Percentiles rank a stretch among this genome's conserved stretches.
phyloP scores from a whole-genome alignment of 2,329 filamentous ascomycete species.

The Fusarium sp. region DNA sequence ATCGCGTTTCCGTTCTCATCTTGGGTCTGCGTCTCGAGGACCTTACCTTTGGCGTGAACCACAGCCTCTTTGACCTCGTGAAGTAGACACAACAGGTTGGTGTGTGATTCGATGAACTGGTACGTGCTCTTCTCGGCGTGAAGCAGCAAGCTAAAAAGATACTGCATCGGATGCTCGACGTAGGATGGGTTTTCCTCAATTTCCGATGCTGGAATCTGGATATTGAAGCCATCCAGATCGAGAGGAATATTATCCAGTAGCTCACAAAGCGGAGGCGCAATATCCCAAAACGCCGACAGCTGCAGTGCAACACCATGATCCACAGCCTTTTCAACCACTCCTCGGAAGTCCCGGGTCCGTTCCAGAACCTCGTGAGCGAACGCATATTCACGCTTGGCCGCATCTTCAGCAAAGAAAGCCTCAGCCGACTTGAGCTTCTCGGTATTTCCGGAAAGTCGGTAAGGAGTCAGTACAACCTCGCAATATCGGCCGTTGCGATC shows the following conservation, averaged over 20 bases:
- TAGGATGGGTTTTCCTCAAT: slow-evolving; percentile 88
- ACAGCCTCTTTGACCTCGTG: slow-evolving; percentile 89
- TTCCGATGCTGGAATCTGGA: slow-evolving; percentile 82
- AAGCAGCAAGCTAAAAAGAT: slow-evolving; percentile 83
- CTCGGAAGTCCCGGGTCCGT: slow-evolving; percentile 79
- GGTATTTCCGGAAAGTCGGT: slow-evolving; percentile 75
- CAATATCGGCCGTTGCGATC: slow-evolving; percentile 89
- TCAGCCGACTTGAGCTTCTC: slow-evolving; percentile 83
- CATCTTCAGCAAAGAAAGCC: slow-evolving; percentile 84
- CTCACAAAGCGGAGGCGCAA: slow-evolving; percentile 82
- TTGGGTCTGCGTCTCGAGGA: slow-evolving; percentile 71
- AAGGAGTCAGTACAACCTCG: slow-evolving; percentile 83
- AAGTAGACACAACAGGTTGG: slow-evolving; percentile 85
- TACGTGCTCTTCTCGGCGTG: slow-evolving; percentile 94
- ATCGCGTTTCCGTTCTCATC: slow-evolving; percentile 49
- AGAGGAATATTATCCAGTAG: slow-evolving; percentile 82
- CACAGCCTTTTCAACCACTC: slow-evolving; percentile 84
- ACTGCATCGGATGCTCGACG: slow-evolving; percentile 83
- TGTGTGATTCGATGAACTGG: slow-evolving; percentile 96
- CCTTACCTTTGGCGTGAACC: slow-evolving; percentile 72
- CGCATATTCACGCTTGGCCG: slow-evolving; percentile 72
- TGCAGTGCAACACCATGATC: slow-evolving; percentile 89
- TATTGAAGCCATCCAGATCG: slow-evolving; percentile 66
- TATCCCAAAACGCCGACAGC: slow-evolving; percentile 96
- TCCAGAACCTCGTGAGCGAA: slow-evolving; percentile 77